phyloP scores from a whole-genome alignment of 768 basidiomycete genomes.

The Rhodosporidiobolus sp. region DNA sequence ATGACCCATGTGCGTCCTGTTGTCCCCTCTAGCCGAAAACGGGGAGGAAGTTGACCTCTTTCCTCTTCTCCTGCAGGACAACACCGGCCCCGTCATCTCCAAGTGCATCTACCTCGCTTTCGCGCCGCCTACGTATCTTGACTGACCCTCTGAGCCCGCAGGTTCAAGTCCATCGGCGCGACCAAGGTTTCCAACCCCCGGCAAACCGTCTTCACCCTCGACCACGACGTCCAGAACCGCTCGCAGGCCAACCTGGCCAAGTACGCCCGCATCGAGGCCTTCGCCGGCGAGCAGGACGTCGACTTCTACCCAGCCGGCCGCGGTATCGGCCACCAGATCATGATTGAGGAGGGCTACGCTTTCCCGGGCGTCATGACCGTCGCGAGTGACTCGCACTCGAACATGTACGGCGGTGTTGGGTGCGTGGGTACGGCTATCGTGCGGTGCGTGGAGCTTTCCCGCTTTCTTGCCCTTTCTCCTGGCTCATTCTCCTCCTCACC shows the following conservation, averaged over 20 bases:
- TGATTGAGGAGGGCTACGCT: conserved; percentile 97
- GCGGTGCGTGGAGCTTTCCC: conserved; percentile 56
- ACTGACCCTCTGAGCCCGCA: conserved; percentile 46
- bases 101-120: conserved; percentile 61
- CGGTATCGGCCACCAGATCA: conserved; percentile 95
- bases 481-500: background rate
- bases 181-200: conserved; percentile 71
- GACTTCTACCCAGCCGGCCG: conserved; percentile 97
- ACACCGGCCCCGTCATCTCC: conserved; percentile 95
- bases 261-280: conserved; percentile 85
- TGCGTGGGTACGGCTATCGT: conserved; percentile 97
- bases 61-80: conserved; percentile 57
- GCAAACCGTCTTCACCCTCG: conserved; percentile 92
- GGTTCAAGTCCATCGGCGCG: conserved; percentile 92
- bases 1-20: conserved; percentile 67
- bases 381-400: conserved; percentile 51
- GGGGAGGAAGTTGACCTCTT: background rate
- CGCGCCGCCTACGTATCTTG: background rate
- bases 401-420: conserved; percentile 98
- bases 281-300: conserved; percentile 76
- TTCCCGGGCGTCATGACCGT: conserved; percentile 94
- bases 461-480: background rate
- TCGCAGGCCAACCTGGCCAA: conserved; percentile 82
- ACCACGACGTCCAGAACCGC: conserved; percentile 97
- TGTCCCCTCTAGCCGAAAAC: too few relatives aligned